Percentiles rank a stretch among this genome's conserved stretches.
These are phyloP conservation scores for Dactylorhiza incarnata DNA, from an alignment of 106 monocot species.

Conservation along the genomic window DNA sequence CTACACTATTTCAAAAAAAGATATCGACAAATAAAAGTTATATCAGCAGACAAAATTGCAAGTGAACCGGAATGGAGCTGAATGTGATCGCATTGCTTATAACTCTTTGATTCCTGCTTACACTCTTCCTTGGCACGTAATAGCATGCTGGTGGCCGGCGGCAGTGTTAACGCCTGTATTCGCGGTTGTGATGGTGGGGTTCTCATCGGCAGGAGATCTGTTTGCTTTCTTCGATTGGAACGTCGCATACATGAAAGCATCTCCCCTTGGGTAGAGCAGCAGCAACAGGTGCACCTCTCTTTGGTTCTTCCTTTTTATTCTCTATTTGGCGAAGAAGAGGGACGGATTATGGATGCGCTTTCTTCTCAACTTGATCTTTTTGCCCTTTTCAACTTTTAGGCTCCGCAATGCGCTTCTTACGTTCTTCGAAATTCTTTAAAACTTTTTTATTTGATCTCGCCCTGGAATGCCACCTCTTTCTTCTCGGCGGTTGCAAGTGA, in stretches of 20 bases:
- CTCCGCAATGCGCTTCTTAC: neutral
- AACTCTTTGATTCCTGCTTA: too few species aligned
- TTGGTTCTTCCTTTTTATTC: neutral
- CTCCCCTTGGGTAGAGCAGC: constrained; percentile 61
- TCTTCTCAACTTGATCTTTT: neutral
- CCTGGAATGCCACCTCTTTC: neutral
- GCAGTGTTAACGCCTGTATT: neutral
- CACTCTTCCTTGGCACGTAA: neutral
- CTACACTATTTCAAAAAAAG: too few species aligned
- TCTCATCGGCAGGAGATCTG: constrained; percentile 37
- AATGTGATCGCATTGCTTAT: too few species aligned
- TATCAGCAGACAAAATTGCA: too few species aligned
- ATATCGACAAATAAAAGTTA: too few species aligned
- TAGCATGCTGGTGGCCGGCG: neutral
- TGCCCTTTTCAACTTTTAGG: neutral
- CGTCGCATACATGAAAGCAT: constrained; percentile 54
- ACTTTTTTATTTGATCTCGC: too few species aligned
- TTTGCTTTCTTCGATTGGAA: constrained; percentile 75
- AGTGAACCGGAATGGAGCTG: too few species aligned
- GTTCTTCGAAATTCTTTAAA: neutral
- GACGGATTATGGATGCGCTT: neutral
- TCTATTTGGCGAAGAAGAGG: neutral
- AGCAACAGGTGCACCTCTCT: constrained; percentile 50
- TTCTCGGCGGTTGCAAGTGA: constrained; percentile 37
- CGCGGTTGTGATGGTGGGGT: neutral